Evolutionary conservation across 306 rosid genomes (phyloP), one percentile per base, ranked within the genome.

Genomic region (Mimosa bimucronata): DNA sequence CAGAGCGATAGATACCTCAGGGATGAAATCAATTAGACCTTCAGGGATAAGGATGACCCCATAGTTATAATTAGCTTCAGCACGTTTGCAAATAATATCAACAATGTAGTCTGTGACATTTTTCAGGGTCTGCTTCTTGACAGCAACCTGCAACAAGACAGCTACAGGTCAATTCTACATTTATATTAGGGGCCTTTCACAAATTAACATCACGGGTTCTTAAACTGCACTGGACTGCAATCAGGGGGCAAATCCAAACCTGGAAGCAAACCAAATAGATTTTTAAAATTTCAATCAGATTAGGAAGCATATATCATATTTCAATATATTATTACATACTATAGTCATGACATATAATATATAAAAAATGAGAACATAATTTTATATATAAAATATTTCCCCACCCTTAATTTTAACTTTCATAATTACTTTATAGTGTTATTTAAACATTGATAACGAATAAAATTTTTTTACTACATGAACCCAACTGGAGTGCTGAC

Each of bases 31-130:
- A 86, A 96, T 96, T 72, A 96, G 85, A 81, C 99, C 99, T 87
- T 96, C 99, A 40, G 99, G 99, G 78, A 96, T 78, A 74, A 96
- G 99, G 81, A 96, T 93, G 83, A 96, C 97, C 79, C 99, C 99
- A 45, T 96, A 96, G 83, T 93, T 96, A 87, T 90, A 93, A 82
- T 91, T 91, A 82, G 78, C 89, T 81, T 85, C 90, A n/a, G 93
- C 86, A 81, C 98, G 97, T 83, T 89, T 93, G 79, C 88, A 82
- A 79, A 96, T 78, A 80, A 96, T 82, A 87, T 90, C 85, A 5
- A 93, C 99, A 46, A 96, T 90, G 85, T 90, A 86, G 85, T 96
- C 98, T 26, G 99, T 96, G 67, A 96, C 99, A 88, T 87, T 86
- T 88, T 91, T 96, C 91, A 96, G 90, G 1, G 99, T 91, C 87